Base-by-base conservation (phyloP, 345 rosid species). In the Anastatica hierochuntica region DNA sequence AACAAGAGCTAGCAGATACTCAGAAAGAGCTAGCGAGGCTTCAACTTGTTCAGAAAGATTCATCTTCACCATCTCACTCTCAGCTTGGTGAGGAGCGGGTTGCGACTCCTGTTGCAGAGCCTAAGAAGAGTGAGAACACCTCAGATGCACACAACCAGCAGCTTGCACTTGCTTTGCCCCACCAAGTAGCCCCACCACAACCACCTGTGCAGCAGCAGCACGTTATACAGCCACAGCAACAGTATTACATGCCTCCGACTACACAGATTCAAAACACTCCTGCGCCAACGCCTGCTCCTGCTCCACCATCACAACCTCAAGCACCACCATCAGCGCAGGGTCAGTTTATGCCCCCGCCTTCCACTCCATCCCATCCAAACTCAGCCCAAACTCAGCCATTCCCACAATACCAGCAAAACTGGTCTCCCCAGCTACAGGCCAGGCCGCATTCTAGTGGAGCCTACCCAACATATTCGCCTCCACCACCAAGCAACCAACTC, bases 1-100 rank as follows among this genome's bases (percentile, higher is more conserved):
- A 88, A 71, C 99, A 94, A 79, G 99, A 94, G 68, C 84, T 88
- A 49, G 90, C 89, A 10, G 99, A 94, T 5, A 56, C 97, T 17
- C 95, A 94, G 63, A 94, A 94, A 68, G 97, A 88, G 59, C 60
- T 94, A 31, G 92, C 89, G 27, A 94, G 83, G 75, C 83, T 94
- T 68, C 99, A 94, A 56, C 81, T 85, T 68, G 94, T 30, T 31
- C 92, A 83, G 62, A 94, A 88, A 68, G 99, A 83, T 31, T 75
- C 97, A 30, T 67, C 94, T 37, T 74, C 95, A 15, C 74, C 82
- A 1, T 45, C 58, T 49, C 85, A 84, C 58, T 80, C 90, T 4
- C 86, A 84, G 21, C 73, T 79, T 24, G 76, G 56, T 21, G 99
- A 88, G 62, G 99, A 85, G 36, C 77, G 84, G 69, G 68, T 60